Conservation (phyloP, 345 rosid species). For the Camelina laxa region DNA sequence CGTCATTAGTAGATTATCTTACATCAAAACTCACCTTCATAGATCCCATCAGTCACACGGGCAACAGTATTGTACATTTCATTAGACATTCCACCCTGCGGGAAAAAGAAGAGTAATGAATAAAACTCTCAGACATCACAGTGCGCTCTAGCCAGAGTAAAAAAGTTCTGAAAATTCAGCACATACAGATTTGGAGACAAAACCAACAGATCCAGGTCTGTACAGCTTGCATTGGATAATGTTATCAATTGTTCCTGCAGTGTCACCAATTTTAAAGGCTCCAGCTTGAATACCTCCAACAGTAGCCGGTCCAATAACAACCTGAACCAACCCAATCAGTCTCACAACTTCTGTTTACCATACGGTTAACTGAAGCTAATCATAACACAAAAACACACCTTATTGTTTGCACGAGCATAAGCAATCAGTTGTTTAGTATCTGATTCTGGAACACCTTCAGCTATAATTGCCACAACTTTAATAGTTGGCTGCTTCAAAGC, state of each 20-base stretch:
- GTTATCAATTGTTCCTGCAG: constrained; percentile 98
- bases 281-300: constrained; percentile 99
- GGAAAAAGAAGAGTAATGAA: constrained; percentile 2
- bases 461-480: constrained; percentile 89
- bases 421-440: constrained; percentile 84
- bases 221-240: constrained; percentile 89
- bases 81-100: constrained; percentile 98
- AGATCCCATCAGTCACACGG: constrained; percentile 96
- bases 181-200: constrained; percentile 98
- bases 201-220: constrained; percentile 99
- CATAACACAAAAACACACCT: constrained; percentile 49
- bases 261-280: constrained; percentile 95
- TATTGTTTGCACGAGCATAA: constrained; percentile 85
- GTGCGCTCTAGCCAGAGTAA: constrained; percentile 5
- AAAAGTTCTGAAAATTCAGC: background rate
- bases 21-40: constrained; percentile 65
- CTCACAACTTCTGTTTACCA: constrained; percentile 1
- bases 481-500: constrained; percentile 91
- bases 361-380: background rate
- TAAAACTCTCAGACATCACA: constrained; percentile 14
- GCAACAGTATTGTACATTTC: constrained; percentile 91
- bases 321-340: constrained; percentile 50
- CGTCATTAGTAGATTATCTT: background rate
- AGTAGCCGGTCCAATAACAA: constrained; percentile 92
- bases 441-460: constrained; percentile 92